phyloP scores from a whole-genome alignment of 108 stramenopile species.

The Pseudonitzschia pungens region DNA sequence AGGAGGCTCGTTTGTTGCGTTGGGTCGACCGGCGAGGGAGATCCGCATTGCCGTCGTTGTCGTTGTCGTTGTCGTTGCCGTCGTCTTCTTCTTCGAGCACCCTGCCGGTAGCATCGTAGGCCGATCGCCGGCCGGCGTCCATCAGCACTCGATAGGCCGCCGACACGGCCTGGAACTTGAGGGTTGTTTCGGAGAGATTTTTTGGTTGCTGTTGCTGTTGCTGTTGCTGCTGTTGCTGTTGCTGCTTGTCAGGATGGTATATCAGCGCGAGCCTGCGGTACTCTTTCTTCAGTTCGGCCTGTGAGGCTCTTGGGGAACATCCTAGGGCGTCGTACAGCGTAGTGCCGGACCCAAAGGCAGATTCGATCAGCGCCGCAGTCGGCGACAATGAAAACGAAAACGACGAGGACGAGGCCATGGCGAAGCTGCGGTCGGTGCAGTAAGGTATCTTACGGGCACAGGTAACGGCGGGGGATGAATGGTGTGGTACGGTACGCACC shows the following conservation, averaged over 20 bases:
- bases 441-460: neutral
- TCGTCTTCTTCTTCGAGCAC: neutral
- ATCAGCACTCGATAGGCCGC: constrained; percentile 59
- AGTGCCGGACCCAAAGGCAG: neutral
- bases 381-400: no score
- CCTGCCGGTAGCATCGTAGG: constrained; percentile 36
- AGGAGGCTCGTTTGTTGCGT: neutral
- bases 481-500: no score
- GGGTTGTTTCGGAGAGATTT: constrained; percentile 22
- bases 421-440: no score
- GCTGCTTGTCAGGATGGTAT: constrained; percentile 79
- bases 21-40: neutral
- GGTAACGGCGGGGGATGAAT: no score
- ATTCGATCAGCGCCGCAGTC: neutral
- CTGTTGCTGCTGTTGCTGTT: constrained; percentile 6
- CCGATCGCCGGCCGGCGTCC: constrained; percentile 34
- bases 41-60: no score
- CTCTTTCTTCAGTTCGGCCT: constrained; percentile 80
- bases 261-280: constrained; percentile 61
- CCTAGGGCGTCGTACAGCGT: constrained; percentile 77
- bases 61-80: neutral
- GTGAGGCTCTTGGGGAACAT: constrained; percentile 60
- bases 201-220: no score
- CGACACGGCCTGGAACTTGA: constrained; percentile 41
- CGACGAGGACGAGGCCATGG: neutral